phyloP scores from a whole-genome alignment of 2,329 filamentous ascomycete genomes.

The Sporothrix curviconia region DNA sequence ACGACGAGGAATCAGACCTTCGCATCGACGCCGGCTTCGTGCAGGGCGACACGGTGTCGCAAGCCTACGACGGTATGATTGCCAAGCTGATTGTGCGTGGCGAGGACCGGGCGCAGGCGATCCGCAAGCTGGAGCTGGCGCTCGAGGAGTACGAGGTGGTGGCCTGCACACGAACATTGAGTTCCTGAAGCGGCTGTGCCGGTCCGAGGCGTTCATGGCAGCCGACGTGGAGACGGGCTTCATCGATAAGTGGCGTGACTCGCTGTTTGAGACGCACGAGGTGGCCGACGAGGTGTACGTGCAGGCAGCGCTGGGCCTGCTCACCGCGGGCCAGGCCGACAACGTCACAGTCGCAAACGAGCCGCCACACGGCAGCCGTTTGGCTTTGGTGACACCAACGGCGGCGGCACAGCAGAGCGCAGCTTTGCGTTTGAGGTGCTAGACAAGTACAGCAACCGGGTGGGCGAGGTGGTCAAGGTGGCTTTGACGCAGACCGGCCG shows the following conservation, averaged over 20 bases:
- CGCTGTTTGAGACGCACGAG: slow-evolving; percentile 62
- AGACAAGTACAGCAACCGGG: slow-evolving; percentile 49
- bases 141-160: slow-evolving; percentile 88
- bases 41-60: slow-evolving; percentile 83
- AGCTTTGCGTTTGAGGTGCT: slow-evolving; percentile 47
- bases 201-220: slow-evolving; percentile 71
- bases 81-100: slow-evolving; percentile 93
- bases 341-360: neutral
- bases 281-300: slow-evolving; percentile 69
- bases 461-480: slow-evolving; percentile 48
- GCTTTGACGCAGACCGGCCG: slow-evolving; percentile 42
- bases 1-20: slow-evolving; percentile 54
- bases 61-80: slow-evolving; percentile 98
- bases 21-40: slow-evolving; percentile 92
- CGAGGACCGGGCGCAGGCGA: slow-evolving; percentile 67
- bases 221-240: slow-evolving; percentile 95
- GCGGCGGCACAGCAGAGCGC: slow-evolving; percentile 32
- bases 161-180: slow-evolving; percentile 90
- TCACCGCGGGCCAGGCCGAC: slow-evolving; percentile 29
- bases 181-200: slow-evolving; percentile 84
- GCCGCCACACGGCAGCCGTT: slow-evolving; percentile 44
- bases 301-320: slow-evolving; percentile 76
- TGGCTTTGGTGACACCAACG: slow-evolving; percentile 44
- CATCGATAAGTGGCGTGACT: slow-evolving; percentile 78
- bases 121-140: slow-evolving; percentile 74